These are phyloP conservation scores for Dendrobium chrysotoxum DNA, from an alignment of 106 monocot genomes.

Conservation along the genomic window DNA sequence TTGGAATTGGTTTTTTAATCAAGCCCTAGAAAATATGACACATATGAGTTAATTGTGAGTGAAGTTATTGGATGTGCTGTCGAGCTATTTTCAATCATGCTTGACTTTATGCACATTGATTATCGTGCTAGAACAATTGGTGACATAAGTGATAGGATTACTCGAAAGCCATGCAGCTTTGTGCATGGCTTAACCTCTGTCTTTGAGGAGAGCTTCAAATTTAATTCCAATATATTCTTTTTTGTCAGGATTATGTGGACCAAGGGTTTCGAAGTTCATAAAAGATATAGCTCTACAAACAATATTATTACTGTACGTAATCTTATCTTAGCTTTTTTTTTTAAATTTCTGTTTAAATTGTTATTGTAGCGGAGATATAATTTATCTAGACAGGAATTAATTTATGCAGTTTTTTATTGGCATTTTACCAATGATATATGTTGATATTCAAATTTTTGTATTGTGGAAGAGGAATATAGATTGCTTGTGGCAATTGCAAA, in stretches of 20 bases:
- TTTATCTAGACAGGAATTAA: not conserved
- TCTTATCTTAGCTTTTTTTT: not conserved
- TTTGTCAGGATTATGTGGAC: conserved; percentile 82
- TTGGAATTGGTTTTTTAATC: not conserved
- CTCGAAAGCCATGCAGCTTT: not conserved
- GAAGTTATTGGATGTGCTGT: not conserved
- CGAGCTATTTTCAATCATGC: not conserved
- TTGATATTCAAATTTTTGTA: not conserved
- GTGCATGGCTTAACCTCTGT: not conserved
- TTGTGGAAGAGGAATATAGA: not conserved
- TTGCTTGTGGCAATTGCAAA: not conserved
- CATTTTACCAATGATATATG: not conserved
- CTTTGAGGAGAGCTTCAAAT: not conserved
- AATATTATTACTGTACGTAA: conserved; percentile 63
- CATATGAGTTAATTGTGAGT: not conserved
- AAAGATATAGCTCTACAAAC: conserved; percentile 58
- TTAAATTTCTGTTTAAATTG: not conserved
- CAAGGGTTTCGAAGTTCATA: conserved; percentile 61
- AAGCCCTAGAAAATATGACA: not conserved
- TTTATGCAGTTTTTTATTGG: not conserved
- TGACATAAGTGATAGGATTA: not conserved
- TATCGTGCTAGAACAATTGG: not conserved
- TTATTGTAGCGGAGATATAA: not conserved
- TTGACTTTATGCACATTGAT: not conserved
- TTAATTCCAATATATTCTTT: conserved; percentile 13